Evolutionary conservation across 495 filamentous ascomycete species (phyloP).

Genomic region (Neurospora sp.): DNA sequence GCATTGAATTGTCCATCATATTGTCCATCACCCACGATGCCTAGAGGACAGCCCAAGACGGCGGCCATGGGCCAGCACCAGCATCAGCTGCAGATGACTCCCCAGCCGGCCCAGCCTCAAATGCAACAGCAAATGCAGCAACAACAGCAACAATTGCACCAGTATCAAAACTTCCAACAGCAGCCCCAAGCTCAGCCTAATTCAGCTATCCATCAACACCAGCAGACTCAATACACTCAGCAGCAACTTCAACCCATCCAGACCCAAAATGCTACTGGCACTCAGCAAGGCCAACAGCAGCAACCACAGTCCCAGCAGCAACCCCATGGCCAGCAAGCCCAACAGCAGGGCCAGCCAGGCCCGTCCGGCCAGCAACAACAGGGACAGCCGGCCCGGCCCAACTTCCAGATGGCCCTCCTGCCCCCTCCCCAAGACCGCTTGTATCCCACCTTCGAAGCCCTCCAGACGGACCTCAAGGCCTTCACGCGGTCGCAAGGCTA

Average conservation of each 20-base stretch:
- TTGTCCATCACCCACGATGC: background rate
- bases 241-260: constrained; percentile 6
- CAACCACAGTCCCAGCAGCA: constrained; percentile 1
- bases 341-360: background rate
- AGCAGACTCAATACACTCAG: background rate
- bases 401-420: constrained; percentile 24
- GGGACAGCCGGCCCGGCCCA: constrained; percentile 11
- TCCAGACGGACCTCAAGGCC: constrained; percentile 16
- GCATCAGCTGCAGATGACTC: background rate
- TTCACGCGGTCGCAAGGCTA: constrained; percentile 26
- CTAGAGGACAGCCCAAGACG: background rate
- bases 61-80: constrained; percentile 1
- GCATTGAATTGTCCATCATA: background rate
- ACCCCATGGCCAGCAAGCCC: background rate
- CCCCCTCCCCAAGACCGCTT: constrained; percentile 25
- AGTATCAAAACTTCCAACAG: constrained; percentile 3
- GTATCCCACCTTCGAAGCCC: constrained; percentile 19
- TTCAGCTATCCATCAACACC: constrained; percentile 5
- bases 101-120: background rate
- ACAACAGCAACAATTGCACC: constrained; percentile 9
- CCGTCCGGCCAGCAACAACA: background rate
- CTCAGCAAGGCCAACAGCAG: constrained; percentile 2
- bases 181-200: background rate
- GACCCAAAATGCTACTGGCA: background rate
- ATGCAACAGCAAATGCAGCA: constrained; percentile 7